Evolutionary conservation across 169 alveolate species (phyloP).

Genomic region (Plasmodium fragile): DNA sequence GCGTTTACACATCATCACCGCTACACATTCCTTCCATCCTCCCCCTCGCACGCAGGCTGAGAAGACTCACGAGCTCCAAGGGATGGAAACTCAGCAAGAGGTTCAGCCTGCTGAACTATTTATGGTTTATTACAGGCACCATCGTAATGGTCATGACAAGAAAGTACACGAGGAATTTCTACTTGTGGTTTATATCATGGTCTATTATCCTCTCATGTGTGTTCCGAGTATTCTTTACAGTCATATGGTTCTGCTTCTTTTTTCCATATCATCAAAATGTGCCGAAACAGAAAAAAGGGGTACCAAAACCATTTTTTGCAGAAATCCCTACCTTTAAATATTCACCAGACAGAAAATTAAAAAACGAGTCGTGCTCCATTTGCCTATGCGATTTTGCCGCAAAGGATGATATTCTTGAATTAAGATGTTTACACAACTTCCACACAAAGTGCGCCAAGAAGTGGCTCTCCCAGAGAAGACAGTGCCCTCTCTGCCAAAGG

Average conservation of each 20-base stretch:
- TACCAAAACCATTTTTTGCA: constrained; percentile 34
- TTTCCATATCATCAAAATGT: constrained; percentile 74
- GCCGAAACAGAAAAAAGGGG: constrained; percentile 74
- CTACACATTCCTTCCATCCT: neutral
- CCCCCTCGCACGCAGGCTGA: neutral
- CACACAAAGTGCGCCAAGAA: constrained; percentile 82
- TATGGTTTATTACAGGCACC: constrained; percentile 82
- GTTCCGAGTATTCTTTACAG: constrained; percentile 69
- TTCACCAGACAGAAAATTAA: constrained; percentile 55
- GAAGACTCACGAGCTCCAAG: constrained; percentile 79
- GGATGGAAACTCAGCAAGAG: constrained; percentile 83
- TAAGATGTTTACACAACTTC: constrained; percentile 81
- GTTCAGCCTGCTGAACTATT: constrained; percentile 78
- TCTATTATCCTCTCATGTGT: constrained; percentile 66
- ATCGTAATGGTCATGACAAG: constrained; percentile 73
- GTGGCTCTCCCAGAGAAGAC: constrained; percentile 81
- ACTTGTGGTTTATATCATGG: constrained; percentile 73
- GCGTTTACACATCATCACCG: neutral
- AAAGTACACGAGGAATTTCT: constrained; percentile 56
- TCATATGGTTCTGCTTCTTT: constrained; percentile 71
- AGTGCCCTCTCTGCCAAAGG: constrained; percentile 84
- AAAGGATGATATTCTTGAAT: constrained; percentile 77
- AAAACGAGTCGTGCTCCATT: constrained; percentile 80
- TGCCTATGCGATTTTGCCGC: constrained; percentile 81
- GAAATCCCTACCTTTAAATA: constrained; percentile 65